phyloP scores from a whole-genome alignment of 2,329 filamentous ascomycete species.

The Cladosporium sp. region DNA sequence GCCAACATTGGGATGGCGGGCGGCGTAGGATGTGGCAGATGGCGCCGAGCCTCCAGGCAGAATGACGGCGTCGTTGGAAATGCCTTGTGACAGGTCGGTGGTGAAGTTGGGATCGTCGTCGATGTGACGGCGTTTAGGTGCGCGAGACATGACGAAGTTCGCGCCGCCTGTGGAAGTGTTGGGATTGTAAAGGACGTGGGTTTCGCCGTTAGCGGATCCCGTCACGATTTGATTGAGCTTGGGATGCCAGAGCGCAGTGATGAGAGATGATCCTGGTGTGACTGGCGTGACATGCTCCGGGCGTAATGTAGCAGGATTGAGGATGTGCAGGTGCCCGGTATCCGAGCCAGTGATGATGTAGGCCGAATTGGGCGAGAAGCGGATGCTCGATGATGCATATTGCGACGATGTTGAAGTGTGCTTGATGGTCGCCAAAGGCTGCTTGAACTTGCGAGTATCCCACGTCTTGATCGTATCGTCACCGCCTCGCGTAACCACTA shows the following conservation, averaged over 20 bases:
- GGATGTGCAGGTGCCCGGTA: conserved; percentile 82
- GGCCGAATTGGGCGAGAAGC: conserved; percentile 80
- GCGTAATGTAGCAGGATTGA: conserved; percentile 87
- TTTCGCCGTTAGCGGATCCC: conserved; percentile 86
- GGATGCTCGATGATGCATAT: conserved; percentile 82
- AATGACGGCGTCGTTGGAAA: conserved; percentile 81
- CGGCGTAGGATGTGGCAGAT: conserved; percentile 50
- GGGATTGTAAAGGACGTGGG: conserved; percentile 87
- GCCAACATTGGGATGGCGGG: conserved; percentile 68
- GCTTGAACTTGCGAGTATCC: conserved; percentile 95
- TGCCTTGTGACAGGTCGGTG: conserved; percentile 75
- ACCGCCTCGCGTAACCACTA: conserved; percentile 86
- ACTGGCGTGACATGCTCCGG: conserved; percentile 84
- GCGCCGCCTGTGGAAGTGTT: conserved; percentile 78
- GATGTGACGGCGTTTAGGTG: conserved; percentile 90
- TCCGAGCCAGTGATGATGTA: conserved; percentile 87
- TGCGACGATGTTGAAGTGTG: conserved; percentile 81
- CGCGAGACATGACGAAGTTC: conserved; percentile 84
- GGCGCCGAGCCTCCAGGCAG: conserved; percentile 51
- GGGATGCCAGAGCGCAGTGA: conserved; percentile 86
- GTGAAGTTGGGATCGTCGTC: conserved; percentile 89
- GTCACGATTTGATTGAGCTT: conserved; percentile 96
- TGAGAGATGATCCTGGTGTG: conserved; percentile 79
- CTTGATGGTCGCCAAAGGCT: conserved; percentile 74
- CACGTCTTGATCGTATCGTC: conserved; percentile 93